Base-by-base conservation (phyloP, 1,284 basidiomycete genomes). In the Pholiota adiposa region DNA sequence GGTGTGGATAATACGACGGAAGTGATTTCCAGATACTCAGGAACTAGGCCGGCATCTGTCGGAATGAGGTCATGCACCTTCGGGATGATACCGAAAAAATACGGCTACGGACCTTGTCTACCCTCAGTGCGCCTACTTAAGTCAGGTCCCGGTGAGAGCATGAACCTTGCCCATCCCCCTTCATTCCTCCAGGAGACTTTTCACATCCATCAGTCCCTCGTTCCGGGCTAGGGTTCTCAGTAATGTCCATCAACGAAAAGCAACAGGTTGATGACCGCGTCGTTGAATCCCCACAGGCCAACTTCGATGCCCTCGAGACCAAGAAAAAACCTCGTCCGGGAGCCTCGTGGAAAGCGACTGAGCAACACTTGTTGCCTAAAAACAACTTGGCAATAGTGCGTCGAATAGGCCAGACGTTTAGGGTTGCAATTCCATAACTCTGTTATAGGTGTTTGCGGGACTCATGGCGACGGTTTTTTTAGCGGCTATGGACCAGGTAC, bases 401-500 rank as follows among this genome's bases (percentile, higher is more conserved):
- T 67, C 33, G 14, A 34, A 59, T 19, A 53, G 38, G 48, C 34
- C 43, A 25, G 36, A 8, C 34, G 56, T 31, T n/a, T n/a, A n/a
- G n/a, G 19, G 12, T 14, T 14, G 29, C 46, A 41, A 48, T n/a
- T 34, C 27, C 33, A 58, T n/a, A 29, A 9, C 34, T 23, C 2
- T 43, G 49, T 46, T 54, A 4, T 55, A 83, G 81, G 82, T 88
- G 4, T 84, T 85, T 58, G 67, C 75, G 40, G 84, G 83, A n/a
- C 70, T 88, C 36, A 85, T 85, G 78, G 73, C 79, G 36, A 74
- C 74, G 25, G 74, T 81, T 7, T 88, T 89, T 65, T 72, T 90
- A 34, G 83, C 83, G 16, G 83, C 84, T 9, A 75, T 86, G 51
- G 85, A 87, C 67, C 84, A 87, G 73, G 85, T 83, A 59, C 55